Base-by-base conservation (phyloP, 2,329 filamentous ascomycete species). In the Colletotrichum karsti region DNA sequence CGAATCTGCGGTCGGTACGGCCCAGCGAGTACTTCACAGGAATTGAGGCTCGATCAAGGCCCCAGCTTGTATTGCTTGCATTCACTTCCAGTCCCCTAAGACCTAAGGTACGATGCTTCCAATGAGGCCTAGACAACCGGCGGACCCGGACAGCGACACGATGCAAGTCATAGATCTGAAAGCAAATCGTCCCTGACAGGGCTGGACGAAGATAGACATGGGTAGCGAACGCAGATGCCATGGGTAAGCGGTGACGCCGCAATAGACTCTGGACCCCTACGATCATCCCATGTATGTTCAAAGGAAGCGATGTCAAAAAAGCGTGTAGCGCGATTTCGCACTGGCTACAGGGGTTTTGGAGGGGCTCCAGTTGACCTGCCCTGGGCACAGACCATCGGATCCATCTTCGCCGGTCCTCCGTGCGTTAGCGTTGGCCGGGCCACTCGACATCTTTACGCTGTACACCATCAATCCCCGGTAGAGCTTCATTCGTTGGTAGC, bases 321-420 rank as follows among this genome's bases (percentile, higher is more conserved):
- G n/a, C 41, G 35, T 15, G 28, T 63, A 63, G 64, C 44, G 60
- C 33, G 22, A 12, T 20, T 26, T 50, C 44, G 44, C 13, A 28
- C 37, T 58, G 60, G 63, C 53, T 53, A 44, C 60, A 64, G 54
- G 63, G 62, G 62, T 42, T 68, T 46, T 69, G 66, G 62, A 66
- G 62, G 42, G 56, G 62, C 54, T 42, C n/a, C n/a, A n/a, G n/a
- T n/a, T 35, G 15, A 35, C 54, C 18, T 44, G 39, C n/a, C n/a
- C n/a, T n/a, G 44, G 30, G 59, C 68, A 70, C 67, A 57, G 58
- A 44, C 55, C 69, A 69, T 69, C 69, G 69, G 69, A 63, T 69
- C 69, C 67, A 70, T 67, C 63, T 70, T 70, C 67, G 69, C 69
- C 67, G 67, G 57, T 56, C 50, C 39, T 67, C 67, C 66, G 67